Evolutionary conservation across 345 rosid species (phyloP), one percentile per base, ranked within the genome.

Genomic region (Geranium rotundifolium): DNA sequence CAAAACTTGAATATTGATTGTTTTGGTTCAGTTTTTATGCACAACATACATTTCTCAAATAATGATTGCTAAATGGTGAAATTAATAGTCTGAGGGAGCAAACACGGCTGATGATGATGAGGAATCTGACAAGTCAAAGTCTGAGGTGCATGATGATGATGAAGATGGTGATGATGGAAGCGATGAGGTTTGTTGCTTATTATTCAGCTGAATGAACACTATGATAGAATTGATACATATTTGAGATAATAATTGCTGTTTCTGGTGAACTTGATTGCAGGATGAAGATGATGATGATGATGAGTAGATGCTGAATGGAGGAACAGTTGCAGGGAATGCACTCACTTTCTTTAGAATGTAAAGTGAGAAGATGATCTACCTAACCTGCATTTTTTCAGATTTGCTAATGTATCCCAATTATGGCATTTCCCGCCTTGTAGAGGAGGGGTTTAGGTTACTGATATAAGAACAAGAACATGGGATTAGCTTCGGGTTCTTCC

Each of bases 61-160:
- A 8, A 19, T 59, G 37, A 3, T 34, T 31, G 7, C 15, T 6
- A 31, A 20, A 4, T 17, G 2, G 4, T 18, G 3, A 17, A 10
- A n/a, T 37, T 17, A 15, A 37, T 71, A 86, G 95, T 84, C 79
- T 65, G 84, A 67, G 54, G 89, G 82, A 67, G 65, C 68, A 15
- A 31, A 31, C 37, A 75, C 65, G 19, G 79, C 61, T 12, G 88
- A 83, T 13, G 89, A 76, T 10, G 87, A 87, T 37, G 96, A 83
- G 61, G 96, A 83, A 58, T 84, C 95, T 76, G 95, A 89, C 65
- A 87, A 87, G 80, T 77, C 93, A 3, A 87, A 85, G 70, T 90
- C 96, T 55, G 88, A 87, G 70, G 91, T 90, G 31, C 75, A 87
- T 4, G 83, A 84, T 16, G 90, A 79, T 18, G 81, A 78, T 5